Evolutionary conservation across 306 rosid genomes (phyloP).

Genomic region (Gastrolobium villosum): DNA sequence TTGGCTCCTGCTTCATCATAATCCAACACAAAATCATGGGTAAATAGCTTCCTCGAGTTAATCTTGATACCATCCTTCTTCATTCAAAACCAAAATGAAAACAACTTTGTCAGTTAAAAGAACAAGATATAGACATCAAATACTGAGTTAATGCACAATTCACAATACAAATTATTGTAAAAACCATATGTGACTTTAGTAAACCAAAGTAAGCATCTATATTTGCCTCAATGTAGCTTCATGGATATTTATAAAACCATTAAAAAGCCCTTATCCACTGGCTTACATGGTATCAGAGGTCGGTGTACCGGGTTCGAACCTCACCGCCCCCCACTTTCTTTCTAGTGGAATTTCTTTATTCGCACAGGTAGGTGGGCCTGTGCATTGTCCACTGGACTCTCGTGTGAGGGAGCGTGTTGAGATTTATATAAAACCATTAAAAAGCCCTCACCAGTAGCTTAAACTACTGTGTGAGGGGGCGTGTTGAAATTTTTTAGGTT

Average conservation of each 20-base stretch:
- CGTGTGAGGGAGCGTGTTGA: too few relatives aligned
- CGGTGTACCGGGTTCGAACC: too few relatives aligned
- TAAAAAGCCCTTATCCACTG: too few relatives aligned
- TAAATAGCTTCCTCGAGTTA: slow-evolving; percentile 65
- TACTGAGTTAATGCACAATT: neutral
- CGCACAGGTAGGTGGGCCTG: too few relatives aligned
- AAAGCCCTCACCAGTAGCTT: too few relatives aligned
- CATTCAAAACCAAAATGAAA: slow-evolving; percentile 40
- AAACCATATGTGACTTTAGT: slow-evolving; percentile 16
- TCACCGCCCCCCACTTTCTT: too few relatives aligned
- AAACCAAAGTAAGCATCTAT: slow-evolving; percentile 17
- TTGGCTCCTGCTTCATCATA: slow-evolving; percentile 77
- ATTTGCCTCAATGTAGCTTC: slow-evolving; percentile 41
- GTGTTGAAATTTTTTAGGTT: too few relatives aligned
- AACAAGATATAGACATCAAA: slow-evolving; percentile 33
- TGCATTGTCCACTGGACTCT: too few relatives aligned
- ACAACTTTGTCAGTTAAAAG: slow-evolving; percentile 26
- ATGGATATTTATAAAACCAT: slow-evolving; percentile 24
- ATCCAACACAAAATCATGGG: slow-evolving; percentile 60
- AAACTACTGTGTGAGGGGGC: too few relatives aligned
- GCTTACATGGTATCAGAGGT: too few relatives aligned
- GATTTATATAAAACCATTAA: too few relatives aligned
- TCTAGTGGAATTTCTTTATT: too few relatives aligned
- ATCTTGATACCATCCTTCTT: slow-evolving; percentile 62
- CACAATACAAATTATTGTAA: neutral